A percentile compares a stretch with the other conserved stretches of the same genome.
phyloP scores from a whole-genome alignment of 352 stramenopile species.

The Stramenopiles sp. region DNA sequence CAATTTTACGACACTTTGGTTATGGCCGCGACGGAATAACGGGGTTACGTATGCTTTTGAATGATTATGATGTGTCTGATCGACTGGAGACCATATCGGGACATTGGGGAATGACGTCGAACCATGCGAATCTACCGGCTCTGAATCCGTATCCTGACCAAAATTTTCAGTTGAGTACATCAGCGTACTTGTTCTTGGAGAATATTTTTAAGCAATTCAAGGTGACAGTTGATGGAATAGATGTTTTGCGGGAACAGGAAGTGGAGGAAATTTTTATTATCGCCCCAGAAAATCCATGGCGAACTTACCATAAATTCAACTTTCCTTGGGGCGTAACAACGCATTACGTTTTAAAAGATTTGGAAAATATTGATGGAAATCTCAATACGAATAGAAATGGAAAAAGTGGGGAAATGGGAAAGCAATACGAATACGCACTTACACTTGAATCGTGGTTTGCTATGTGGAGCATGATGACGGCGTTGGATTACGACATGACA shows the following conservation, averaged over 20 bases:
- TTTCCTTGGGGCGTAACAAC: neutral
- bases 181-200: neutral
- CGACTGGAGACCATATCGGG: slow-evolving; percentile 40
- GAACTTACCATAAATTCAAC: neutral
- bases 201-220: neutral
- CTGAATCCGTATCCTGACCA: neutral
- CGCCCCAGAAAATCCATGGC: neutral
- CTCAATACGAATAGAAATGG: neutral
- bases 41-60: slow-evolving; percentile 35
- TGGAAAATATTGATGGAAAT: neutral
- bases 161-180: neutral
- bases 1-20: slow-evolving; percentile 25
- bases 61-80: slow-evolving; percentile 36
- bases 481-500: neutral
- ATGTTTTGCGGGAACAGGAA: neutral
- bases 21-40: slow-evolving; percentile 45
- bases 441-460: neutral
- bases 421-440: neutral
- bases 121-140: neutral
- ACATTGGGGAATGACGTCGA: slow-evolving; percentile 45
- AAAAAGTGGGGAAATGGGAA: neutral
- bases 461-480: neutral
- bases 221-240: neutral
- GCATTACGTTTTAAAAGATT: neutral
- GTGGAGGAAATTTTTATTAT: neutral